A percentile compares a stretch with the other conserved stretches of the same genome.
Conservation (phyloP, 2,329 filamentous ascomycete genomes). For the Aspergillus sclerotialis region DNA sequence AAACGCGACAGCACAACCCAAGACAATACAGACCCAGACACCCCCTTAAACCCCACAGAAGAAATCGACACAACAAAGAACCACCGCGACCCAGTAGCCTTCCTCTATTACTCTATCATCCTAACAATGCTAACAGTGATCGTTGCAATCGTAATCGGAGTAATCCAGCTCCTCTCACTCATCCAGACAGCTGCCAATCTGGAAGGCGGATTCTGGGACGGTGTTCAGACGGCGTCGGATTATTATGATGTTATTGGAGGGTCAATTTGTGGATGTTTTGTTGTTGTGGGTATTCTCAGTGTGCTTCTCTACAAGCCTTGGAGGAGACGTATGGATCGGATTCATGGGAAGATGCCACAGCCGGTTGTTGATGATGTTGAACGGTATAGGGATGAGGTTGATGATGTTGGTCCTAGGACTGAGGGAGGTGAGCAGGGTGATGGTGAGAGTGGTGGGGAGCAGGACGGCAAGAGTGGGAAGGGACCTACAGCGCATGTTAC, state of each 20-base stretch:
- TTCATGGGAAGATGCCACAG: constrained; percentile 14
- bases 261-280: constrained; percentile 75
- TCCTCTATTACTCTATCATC: constrained; percentile 88
- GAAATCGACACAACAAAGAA: constrained; percentile 25
- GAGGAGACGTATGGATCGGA: constrained; percentile 53
- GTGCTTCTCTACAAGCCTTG: constrained; percentile 73
- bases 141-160: constrained; percentile 77
- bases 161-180: constrained; percentile 75
- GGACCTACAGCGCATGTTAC: constrained; percentile 8
- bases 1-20: constrained; percentile 15
- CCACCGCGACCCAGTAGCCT: constrained; percentile 75
- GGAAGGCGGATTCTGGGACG: constrained; percentile 80
- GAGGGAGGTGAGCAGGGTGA: too few species aligned
- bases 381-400: constrained; percentile 13
- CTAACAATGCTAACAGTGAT: constrained; percentile 76
- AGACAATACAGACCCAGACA: too few species aligned
- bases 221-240: constrained; percentile 67
- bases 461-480: constrained; percentile 6
- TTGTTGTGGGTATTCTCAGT: constrained; percentile 67
- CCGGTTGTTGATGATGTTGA: constrained; percentile 18
- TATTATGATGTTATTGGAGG: constrained; percentile 83
- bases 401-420: too few species aligned
- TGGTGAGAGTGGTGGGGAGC: neutral
- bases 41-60: constrained; percentile 9
- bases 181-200: constrained; percentile 69